These are phyloP conservation scores for Asterophora parasitica DNA, from an alignment of 768 basidiomycete species.

Conservation along the genomic window DNA sequence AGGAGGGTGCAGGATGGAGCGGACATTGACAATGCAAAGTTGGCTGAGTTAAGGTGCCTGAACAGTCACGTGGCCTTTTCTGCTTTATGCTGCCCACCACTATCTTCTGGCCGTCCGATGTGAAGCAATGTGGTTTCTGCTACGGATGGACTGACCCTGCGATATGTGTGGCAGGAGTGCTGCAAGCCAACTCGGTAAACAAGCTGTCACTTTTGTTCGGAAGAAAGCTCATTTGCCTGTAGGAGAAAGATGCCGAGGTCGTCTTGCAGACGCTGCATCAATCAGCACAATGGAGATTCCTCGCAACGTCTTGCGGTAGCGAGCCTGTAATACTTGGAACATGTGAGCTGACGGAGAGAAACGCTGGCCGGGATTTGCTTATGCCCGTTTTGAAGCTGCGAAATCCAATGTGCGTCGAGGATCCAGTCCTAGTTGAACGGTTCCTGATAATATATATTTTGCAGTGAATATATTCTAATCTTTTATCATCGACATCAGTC, in stretches of 20 bases:
- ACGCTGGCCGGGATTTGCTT: background rate
- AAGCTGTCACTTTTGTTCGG: conserved; percentile 2
- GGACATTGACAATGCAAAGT: conserved; percentile 3
- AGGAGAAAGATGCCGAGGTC: conserved; percentile 17
- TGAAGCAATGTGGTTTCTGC: conserved; percentile 40
- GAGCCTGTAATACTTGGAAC: conserved; percentile 30
- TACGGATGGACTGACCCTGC: conserved; percentile 55
- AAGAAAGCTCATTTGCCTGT: background rate
- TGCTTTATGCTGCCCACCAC: conserved; percentile 26
- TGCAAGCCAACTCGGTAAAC: conserved; percentile 31
- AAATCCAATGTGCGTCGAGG: conserved; percentile 12
- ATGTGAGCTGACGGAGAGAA: conserved; percentile 21
- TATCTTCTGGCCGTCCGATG: conserved; percentile 58
- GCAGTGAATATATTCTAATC: conserved; percentile 30
- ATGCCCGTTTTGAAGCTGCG: conserved; percentile 7
- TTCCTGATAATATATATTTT: background rate
- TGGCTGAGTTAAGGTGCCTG: background rate
- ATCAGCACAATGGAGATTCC: conserved; percentile 24
- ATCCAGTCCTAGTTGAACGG: background rate
- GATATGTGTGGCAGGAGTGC: conserved; percentile 49
- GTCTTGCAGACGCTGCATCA: conserved; percentile 14
- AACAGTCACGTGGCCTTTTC: conserved; percentile 27
- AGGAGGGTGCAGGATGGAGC: conserved; percentile 4
- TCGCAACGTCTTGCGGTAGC: conserved; percentile 23
- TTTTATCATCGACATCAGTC: conserved; percentile 52